Conservation (phyloP, 306 rosid species). For the Ormosia emarginata region DNA sequence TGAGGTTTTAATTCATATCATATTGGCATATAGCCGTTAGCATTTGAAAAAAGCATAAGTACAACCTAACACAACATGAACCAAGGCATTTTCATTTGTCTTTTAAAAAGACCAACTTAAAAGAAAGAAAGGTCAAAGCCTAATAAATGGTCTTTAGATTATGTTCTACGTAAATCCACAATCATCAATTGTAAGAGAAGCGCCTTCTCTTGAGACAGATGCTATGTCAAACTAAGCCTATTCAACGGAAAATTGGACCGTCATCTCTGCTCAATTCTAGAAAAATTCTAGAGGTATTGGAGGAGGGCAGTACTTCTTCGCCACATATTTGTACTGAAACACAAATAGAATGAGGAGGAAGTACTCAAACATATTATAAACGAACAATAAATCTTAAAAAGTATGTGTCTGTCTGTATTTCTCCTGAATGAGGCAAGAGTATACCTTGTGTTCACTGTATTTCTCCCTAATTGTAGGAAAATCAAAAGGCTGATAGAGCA, state of each 20-base stretch:
- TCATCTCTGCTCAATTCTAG: conserved; percentile 32
- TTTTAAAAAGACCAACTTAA: too few relatives aligned
- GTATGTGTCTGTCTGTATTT: neutral
- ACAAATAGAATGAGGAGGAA: neutral
- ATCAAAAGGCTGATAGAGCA: conserved; percentile 6
- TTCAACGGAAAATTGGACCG: conserved; percentile 50
- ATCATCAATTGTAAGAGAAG: neutral
- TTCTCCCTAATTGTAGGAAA: conserved; percentile 71
- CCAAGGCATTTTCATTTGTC: too few relatives aligned
- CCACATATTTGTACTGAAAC: conserved; percentile 85
- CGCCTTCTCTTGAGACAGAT: conserved; percentile 3
- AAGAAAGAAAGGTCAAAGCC: too few relatives aligned
- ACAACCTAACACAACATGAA: too few relatives aligned
- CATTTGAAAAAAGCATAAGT: too few relatives aligned
- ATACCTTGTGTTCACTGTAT: conserved; percentile 76
- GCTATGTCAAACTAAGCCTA: conserved; percentile 18
- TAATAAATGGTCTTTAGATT: too few relatives aligned
- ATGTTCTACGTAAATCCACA: too few relatives aligned
- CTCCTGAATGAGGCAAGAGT: neutral
- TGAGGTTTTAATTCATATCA: too few relatives aligned
- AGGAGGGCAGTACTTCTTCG: conserved; percentile 70
- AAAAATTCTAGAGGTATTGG: conserved; percentile 67
- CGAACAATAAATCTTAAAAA: neutral
- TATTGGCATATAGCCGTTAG: too few relatives aligned
- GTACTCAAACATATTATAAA: neutral